phyloP scores from a whole-genome alignment of 805 yeast genomes.

The Yarrowia keelungensis region DNA sequence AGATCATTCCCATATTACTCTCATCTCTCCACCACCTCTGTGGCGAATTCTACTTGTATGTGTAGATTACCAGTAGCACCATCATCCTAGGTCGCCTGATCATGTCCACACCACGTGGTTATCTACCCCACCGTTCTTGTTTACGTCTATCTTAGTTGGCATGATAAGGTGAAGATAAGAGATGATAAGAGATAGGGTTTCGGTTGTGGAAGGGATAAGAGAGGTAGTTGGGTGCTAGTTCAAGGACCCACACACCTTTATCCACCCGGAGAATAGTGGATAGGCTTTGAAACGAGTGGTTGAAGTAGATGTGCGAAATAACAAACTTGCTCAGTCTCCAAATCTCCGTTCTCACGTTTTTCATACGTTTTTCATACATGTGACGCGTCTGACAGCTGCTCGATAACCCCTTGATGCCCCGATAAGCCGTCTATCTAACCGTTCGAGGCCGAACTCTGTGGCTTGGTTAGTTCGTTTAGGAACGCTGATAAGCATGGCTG shows the following conservation, averaged over 20 bases:
- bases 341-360: too few species aligned
- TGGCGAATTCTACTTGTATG: too few species aligned
- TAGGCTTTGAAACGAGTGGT: not conserved
- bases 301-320: too few species aligned
- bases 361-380: too few species aligned
- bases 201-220: slow-evolving; percentile 5
- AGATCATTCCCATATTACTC: too few species aligned
- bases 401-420: not conserved
- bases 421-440: slow-evolving; percentile 4
- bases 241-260: not conserved
- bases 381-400: not conserved
- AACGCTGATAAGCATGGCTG: slow-evolving; percentile 27
- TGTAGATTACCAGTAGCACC: too few species aligned
- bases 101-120: not conserved
- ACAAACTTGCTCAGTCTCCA: too few species aligned
- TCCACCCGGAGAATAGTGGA: not conserved
- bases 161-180: slow-evolving; percentile 20
- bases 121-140: slow-evolving; percentile 13
- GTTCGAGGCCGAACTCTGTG: not conserved
- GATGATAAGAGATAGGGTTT: slow-evolving; percentile 7
- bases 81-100: too few species aligned
- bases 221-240: not conserved
- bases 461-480: not conserved
- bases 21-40: too few species aligned
- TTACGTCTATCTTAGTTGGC: slow-evolving; percentile 3